Evolutionary conservation across 2,329 filamentous ascomycete species (phyloP), one percentile per base, ranked within the genome.

Genomic region (Colletotrichum sp.): DNA sequence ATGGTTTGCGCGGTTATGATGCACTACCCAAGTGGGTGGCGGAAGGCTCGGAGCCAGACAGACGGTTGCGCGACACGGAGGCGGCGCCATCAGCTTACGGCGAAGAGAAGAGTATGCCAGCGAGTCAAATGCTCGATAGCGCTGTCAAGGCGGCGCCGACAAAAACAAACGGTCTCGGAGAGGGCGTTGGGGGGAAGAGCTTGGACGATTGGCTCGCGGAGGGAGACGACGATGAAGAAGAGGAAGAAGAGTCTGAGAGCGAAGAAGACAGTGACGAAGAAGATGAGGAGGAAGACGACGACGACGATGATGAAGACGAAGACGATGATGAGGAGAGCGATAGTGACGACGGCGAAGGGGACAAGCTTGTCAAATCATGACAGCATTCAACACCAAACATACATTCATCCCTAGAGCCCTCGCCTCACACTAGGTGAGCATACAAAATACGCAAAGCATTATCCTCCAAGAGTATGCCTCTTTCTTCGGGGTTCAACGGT

Each of bases 201-300:
- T 86, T 99, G 77, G 96, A 99, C 86, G 95, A 98, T 83, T 99
- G 97, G 96, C 88, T 99, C 72, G 95, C 93, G 6, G 94, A 95
- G 81, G 92, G 92, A 59, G 91, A 92, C n/a, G 88, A 87, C 9
- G 87, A 87, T 16, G 87, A 88, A 12, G 85, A 85, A 5, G 87
- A 86, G 24, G 87, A 86, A 5, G 88, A 89, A 0, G 89, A 89
- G 2, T 65, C 64, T 0, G 88, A 88, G 0, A 88, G 88, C 0
- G 89, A 89, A 1, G 87, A 90, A 0, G 88, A 88, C 0, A 88
- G 89, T 0, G 89, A 89, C 3, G 89, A 90, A 9, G 89, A 89
- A 3, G 87, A 88, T 2, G 85, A 88, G 1, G 88, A 89, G 0
- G 85, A 86, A 1, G 87, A 88, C 3, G 85, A 87, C 0, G 87